These are phyloP conservation scores for Ophiocordyceps camponoti-floridani DNA, from an alignment of 2,329 filamentous ascomycete genomes.

Conservation along the genomic window DNA sequence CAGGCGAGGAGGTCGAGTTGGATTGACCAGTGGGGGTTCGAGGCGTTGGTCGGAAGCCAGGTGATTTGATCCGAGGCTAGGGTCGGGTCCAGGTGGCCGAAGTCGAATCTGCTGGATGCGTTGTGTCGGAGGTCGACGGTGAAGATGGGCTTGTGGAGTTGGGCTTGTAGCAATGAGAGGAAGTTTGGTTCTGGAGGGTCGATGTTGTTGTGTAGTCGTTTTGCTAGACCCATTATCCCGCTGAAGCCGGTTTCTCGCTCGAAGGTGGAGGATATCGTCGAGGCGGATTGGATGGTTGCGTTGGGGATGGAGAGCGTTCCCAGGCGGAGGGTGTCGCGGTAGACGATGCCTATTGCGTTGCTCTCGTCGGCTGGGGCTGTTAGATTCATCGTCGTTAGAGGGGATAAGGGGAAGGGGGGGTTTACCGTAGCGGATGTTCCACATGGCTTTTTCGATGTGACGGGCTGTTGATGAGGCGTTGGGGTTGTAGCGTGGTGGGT, in stretches of 20 bases:
- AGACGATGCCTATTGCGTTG: conserved; percentile 27
- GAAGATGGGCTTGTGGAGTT: conserved; percentile 24
- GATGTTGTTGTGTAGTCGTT: conserved; percentile 25
- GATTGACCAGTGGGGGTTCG: conserved; percentile 21
- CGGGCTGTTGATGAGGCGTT: conserved; percentile 24
- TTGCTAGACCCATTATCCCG: conserved; percentile 34
- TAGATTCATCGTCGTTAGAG: not conserved
- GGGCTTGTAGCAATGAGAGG: conserved; percentile 22
- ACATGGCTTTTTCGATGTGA: conserved; percentile 23
- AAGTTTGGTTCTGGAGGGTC: conserved; percentile 23
- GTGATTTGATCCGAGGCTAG: conserved; percentile 21
- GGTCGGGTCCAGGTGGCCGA: conserved; percentile 26
- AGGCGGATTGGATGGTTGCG: conserved; percentile 31
- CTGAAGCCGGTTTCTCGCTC: conserved; percentile 23
- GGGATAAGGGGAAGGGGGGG: conserved; percentile 6
- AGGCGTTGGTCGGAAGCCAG: conserved; percentile 18
- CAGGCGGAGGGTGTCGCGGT: conserved; percentile 29
- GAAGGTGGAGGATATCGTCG: conserved; percentile 21
- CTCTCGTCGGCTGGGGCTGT: conserved; percentile 21
- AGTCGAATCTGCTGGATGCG: conserved; percentile 29
- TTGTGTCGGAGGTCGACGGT: conserved; percentile 30
- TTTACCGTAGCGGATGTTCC: conserved; percentile 30
- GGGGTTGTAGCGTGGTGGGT: conserved; percentile 23
- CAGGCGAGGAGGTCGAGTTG: conserved; percentile 29
- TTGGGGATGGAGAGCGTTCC: conserved; percentile 23